Base-by-base conservation (phyloP, 306 rosid species). In the Cucumis melo region DNA sequence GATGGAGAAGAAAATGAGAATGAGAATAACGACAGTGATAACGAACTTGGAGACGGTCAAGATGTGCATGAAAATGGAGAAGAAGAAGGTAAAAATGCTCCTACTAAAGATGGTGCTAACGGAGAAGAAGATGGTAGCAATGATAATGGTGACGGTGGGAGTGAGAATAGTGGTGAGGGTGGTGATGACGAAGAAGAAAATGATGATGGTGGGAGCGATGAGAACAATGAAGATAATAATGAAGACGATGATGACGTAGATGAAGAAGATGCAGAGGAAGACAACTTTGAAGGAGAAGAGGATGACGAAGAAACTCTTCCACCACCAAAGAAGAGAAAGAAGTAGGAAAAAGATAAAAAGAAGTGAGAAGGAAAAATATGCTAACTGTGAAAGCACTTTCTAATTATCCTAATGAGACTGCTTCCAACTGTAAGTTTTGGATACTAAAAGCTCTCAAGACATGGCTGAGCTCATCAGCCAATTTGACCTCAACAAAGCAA, bases 241-340 rank as follows among this genome's bases (percentile, higher is more conserved):
- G 79, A 62, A 0, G 34, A 80, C 0, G 82, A 76, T 0, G 81
- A 53, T 0, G 79, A 44, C 0, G 77, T 71, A 0, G 77, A 77
- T 1, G 77, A 36, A 16, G 77, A 10, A 17, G 74, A 80, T 0
- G 84, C 29, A 46, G 82, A 85, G 42, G 88, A 78, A 14, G 78
- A 83, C 23, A 79, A 38, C 5, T 77, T 79, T 23, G 87, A 85
- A 23, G 87, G 73, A 27, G 78, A 77, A 5, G 78, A 77, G 3
- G 81, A 81, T 8, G 87, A 81, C 1, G 89, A 81, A 8, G 87
- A 80, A 56, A 78, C 86, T 20, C 83, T 86, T 27, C 87, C 82
- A 77, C 89, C 87, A 50, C 87, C 85, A 20, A 83, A 86, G 83
- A 86, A 83, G 87, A 81, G 87, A 74, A 86, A 83, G 81, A 86